These are phyloP conservation scores for Zymoseptoria brevis DNA, from an alignment of 2,329 filamentous ascomycete genomes.

Conservation along the genomic window DNA sequence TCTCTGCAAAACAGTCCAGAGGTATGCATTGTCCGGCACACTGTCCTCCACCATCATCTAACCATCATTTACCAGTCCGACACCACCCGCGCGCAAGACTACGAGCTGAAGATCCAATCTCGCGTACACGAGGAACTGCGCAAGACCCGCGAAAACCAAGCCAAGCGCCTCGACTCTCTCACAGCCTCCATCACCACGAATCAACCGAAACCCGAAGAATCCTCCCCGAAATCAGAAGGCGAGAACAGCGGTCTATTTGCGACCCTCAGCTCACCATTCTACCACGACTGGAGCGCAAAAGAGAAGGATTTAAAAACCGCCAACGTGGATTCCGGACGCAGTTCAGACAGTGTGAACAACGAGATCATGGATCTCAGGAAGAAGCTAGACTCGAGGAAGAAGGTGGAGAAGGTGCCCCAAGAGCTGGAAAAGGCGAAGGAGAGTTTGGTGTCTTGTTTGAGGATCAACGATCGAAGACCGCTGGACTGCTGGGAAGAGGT, in stretches of 20 bases:
- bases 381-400: conserved; percentile 47
- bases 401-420: conserved; percentile 57
- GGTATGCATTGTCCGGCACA: conserved; percentile 46
- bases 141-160: conserved; percentile 64
- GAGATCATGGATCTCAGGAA: conserved; percentile 50
- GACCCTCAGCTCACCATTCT: conserved; percentile 29
- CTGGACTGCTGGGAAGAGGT: conserved; percentile 94
- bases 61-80: conserved; percentile 58
- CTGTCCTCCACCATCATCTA: not conserved
- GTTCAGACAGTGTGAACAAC: conserved; percentile 45
- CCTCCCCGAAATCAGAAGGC: conserved; percentile 7
- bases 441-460: conserved; percentile 71
- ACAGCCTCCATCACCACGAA: conserved; percentile 46
- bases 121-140: conserved; percentile 81
- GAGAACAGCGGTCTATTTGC: conserved; percentile 23
- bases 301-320: conserved; percentile 31
- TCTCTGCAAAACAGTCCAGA: conserved; percentile 76
- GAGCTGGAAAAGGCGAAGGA: conserved; percentile 65
- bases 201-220: conserved; percentile 30
- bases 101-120: conserved; percentile 81
- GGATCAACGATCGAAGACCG: conserved; percentile 75
- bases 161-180: conserved; percentile 59
- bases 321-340: conserved; percentile 39
- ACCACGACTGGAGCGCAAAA: conserved; percentile 29
- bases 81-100: conserved; percentile 69